phyloP scores from a whole-genome alignment of 2,329 filamentous ascomycete species.

The Xylaria sp. region DNA sequence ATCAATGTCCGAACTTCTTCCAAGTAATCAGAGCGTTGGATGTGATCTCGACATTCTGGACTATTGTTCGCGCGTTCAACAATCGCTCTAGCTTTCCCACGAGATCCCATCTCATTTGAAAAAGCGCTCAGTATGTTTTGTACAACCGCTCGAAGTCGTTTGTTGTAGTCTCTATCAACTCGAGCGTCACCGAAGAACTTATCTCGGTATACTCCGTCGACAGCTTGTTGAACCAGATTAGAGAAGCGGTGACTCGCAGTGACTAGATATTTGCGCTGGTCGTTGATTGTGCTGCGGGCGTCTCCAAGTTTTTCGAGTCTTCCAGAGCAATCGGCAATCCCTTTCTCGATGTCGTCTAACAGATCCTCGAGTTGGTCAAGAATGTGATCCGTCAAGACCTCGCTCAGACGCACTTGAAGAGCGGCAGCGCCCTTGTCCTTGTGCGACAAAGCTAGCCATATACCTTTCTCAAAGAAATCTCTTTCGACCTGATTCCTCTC shows the following conservation, averaged over 20 bases:
- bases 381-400: no score
- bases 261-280: no score
- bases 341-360: no score
- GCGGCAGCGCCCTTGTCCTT: no score
- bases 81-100: constrained; percentile 38
- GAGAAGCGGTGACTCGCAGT: no score
- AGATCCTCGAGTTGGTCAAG: no score
- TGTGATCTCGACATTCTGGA: not conserved
- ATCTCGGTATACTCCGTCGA: no score
- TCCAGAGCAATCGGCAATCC: no score
- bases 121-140: constrained; percentile 44
- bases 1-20: constrained; percentile 46
- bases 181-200: constrained; percentile 43
- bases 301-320: no score
- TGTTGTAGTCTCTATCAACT: constrained; percentile 36
- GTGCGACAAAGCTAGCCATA: no score
- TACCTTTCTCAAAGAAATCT: constrained; percentile 29
- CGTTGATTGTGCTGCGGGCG: no score
- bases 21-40: constrained; percentile 37
- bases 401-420: constrained; percentile 42
- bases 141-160: constrained; percentile 44
- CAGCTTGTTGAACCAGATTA: no score
- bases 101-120: constrained; percentile 39
- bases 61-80: not conserved
- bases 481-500: constrained; percentile 31